Percentiles rank a stretch among this genome's conserved stretches.
Evolutionary conservation across 2,329 filamentous ascomycete genomes (phyloP).

Genomic region (Ceratocystis harringtonii): DNA sequence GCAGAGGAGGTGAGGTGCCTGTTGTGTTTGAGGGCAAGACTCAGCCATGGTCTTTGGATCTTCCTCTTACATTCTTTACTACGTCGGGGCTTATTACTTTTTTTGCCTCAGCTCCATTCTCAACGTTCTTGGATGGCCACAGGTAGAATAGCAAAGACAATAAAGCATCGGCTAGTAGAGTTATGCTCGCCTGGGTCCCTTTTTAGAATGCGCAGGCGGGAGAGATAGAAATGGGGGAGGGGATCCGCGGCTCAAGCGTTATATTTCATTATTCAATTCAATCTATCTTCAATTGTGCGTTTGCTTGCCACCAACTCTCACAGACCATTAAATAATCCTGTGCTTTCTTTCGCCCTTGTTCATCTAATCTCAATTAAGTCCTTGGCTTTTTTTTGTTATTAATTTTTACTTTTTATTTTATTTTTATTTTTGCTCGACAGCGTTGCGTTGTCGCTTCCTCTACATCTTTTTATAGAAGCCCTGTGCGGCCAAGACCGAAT

Average conservation of each 20-base stretch:
- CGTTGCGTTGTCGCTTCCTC: neutral
- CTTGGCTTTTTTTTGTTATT: neutral
- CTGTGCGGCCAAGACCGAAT: neutral
- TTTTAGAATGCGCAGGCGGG: no score
- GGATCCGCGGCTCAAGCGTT: neutral
- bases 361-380: no score
- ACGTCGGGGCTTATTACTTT: neutral
- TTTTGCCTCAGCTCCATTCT: neutral
- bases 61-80: neutral
- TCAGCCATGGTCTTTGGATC: neutral
- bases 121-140: neutral
- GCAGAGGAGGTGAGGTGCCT: neutral
- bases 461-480: neutral
- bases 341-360: neutral
- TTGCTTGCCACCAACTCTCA: neutral
- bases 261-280: neutral
- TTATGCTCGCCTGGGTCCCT: no score
- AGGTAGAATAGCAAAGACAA: neutral
- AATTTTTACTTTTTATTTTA: neutral
- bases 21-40: neutral
- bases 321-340: neutral
- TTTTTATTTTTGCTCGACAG: neutral
- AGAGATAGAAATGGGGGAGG: no score
- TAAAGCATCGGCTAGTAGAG: neutral
- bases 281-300: neutral